A percentile compares a stretch with the other conserved stretches of the same genome.
Conservation (phyloP, 2,329 filamentous ascomycete genomes). For the Diaporthe sp. region DNA sequence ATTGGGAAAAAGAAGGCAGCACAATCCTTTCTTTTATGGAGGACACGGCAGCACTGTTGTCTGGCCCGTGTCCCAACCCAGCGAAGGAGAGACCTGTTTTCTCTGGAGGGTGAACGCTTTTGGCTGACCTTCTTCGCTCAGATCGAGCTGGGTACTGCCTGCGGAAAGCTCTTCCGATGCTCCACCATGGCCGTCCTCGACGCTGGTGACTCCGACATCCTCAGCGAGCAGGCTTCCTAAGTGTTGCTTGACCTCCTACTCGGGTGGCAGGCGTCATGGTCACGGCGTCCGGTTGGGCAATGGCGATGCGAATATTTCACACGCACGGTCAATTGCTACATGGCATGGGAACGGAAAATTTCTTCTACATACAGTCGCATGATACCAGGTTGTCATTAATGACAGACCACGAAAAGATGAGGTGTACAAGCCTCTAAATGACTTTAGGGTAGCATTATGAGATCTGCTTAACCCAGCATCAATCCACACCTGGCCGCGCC, state of each 20-base stretch:
- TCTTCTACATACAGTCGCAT: constrained; percentile 27
- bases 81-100: constrained; percentile 83
- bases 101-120: constrained; percentile 86
- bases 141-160: constrained; percentile 98
- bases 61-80: constrained; percentile 66
- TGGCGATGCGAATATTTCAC: constrained; percentile 20
- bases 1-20: neutral
- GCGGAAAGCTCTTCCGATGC: constrained; percentile 99
- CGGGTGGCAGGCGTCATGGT: constrained; percentile 31
- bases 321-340: constrained; percentile 24
- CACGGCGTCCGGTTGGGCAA: constrained; percentile 40
- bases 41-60: constrained; percentile 11
- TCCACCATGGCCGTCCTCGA: constrained; percentile 97
- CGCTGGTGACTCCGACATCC: constrained; percentile 98
- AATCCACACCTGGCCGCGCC: constrained; percentile 39
- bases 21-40: constrained; percentile 36
- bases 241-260: constrained; percentile 52
- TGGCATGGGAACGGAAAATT: constrained; percentile 38
- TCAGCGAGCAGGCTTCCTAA: constrained; percentile 80
- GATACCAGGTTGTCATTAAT: constrained; percentile 40
- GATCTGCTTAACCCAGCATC: constrained; percentile 38
- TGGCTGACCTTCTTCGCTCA: constrained; percentile 70
- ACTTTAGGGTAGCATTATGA: constrained; percentile 38
- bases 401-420: constrained; percentile 31
- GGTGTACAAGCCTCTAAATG: constrained; percentile 28